These are phyloP conservation scores for Mollisia scopiformis DNA, from an alignment of 2,329 filamentous ascomycete species.

Conservation along the genomic window DNA sequence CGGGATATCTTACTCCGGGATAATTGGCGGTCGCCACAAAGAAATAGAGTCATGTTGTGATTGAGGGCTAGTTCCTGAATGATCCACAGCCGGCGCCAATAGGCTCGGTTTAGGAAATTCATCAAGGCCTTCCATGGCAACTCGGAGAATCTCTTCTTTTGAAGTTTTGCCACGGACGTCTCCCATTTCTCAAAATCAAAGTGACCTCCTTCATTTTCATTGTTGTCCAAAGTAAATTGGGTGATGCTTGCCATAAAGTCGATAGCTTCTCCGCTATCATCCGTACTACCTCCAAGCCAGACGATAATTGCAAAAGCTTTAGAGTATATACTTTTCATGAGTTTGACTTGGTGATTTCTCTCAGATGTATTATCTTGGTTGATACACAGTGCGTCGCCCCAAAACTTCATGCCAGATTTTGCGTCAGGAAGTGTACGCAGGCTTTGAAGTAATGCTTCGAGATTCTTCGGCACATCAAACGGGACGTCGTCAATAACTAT, in stretches of 20 bases:
- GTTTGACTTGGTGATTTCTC: constrained; percentile 27
- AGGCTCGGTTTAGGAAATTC: constrained; percentile 2
- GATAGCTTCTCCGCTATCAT: constrained; percentile 5
- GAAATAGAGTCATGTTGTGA: constrained; percentile 14
- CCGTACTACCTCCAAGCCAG: constrained; percentile 23
- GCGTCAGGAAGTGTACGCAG: constrained; percentile 2
- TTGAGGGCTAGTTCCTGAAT: constrained; percentile 20
- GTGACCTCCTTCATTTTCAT: neutral
- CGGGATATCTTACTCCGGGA: constrained; percentile 7
- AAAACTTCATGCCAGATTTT: constrained; percentile 12
- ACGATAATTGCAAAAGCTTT: constrained; percentile 25
- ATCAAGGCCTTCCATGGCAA: constrained; percentile 7
- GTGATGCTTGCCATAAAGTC: constrained; percentile 4
- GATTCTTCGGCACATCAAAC: constrained; percentile 6
- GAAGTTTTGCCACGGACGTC: neutral
- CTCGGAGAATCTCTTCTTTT: neutral
- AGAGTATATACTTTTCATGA: constrained; percentile 30
- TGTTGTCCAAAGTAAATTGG: neutral
- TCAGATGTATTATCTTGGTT: constrained; percentile 29
- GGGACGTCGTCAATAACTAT: neutral
- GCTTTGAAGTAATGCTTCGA: constrained; percentile 11
- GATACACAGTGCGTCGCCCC: constrained; percentile 22
- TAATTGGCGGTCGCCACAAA: constrained; percentile 12
- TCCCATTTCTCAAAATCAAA: neutral
- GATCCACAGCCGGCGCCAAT: constrained; percentile 19